Evolutionary conservation across 768 basidiomycete species (phyloP), one percentile per base, ranked within the genome.

Genomic region (Mycena haematopus): DNA sequence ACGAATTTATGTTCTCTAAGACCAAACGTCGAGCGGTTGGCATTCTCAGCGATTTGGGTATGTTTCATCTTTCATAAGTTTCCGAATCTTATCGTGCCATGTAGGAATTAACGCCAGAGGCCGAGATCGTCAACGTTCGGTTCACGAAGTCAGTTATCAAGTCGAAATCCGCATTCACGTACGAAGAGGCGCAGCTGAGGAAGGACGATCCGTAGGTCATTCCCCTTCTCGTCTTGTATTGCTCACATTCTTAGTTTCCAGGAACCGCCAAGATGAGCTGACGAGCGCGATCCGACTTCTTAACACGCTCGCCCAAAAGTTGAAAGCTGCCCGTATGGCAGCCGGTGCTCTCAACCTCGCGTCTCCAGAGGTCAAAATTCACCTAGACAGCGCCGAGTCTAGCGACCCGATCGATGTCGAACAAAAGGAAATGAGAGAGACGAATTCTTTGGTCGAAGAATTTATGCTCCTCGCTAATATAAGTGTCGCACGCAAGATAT

Each of bases 381-480:
- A 98, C 68, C 81, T 99, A 17, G 93, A 97, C 70, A 93, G 91
- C 66, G 82, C 95, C 1, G 97, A 99, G 74, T 93, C 92, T 0
- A 91, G 94, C 2, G 95, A 97, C 67, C 96, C 96, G 0, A 93
- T 98, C 65, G 96, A 98, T 65, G 96, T 99, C 11, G 95, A 98
- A 76, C 95, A 96, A 73, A 99, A 99, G 74, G 90, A 93, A 70
- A 73, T 92, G 71, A 79, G 85, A 29, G 96, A 99, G 77, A 99
- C 97, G 10, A 99, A 99, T 72, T 95, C 92, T 65, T 78, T 99
- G 8, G 97, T 99, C 2, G 97, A 99, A 75, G 97, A 99, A 75
- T 98, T 99, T 77, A 99, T 99, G 97, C 79, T 99, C 66, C 87
- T 99, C 62, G 96, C 97, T 7, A 99, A 99, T 70, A 91, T 96